Evolutionary conservation across 1,284 basidiomycete species (phyloP).

Genomic region (Cryptococcus sp.): DNA sequence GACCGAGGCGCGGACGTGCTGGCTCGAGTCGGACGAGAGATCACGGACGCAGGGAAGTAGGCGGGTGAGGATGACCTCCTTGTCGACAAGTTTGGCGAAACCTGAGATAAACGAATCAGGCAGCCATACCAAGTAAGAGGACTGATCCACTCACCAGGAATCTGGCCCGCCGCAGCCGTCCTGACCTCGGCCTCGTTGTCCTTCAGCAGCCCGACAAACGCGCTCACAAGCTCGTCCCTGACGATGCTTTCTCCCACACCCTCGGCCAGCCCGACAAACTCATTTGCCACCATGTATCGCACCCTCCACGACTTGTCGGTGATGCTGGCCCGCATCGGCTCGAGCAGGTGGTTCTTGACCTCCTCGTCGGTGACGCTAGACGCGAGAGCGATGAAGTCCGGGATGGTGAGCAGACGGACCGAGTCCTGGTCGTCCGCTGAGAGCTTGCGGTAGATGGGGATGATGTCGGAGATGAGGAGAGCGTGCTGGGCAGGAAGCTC

Average conservation of each 20-base stretch:
- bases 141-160: conserved; percentile 72
- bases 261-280: conserved; percentile 92
- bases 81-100: conserved; percentile 90
- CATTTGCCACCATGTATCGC: conserved; percentile 96
- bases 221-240: conserved; percentile 87
- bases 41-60: conserved; percentile 97
- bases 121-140: background rate
- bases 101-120: conserved; percentile 56
- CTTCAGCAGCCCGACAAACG: conserved; percentile 91
- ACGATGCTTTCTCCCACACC: conserved; percentile 88
- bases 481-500: conserved; percentile 64
- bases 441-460: conserved; percentile 91
- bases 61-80: conserved; percentile 87
- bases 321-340: conserved; percentile 81
- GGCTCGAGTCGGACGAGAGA: conserved; percentile 86
- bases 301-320: conserved; percentile 98
- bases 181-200: conserved; percentile 99
- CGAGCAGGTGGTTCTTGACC: conserved; percentile 85
- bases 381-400: conserved; percentile 91
- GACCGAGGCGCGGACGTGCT: conserved; percentile 95
- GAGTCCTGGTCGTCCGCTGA: conserved; percentile 98
- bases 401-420: conserved; percentile 90
- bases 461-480: conserved; percentile 72
- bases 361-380: conserved; percentile 78
- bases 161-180: conserved; percentile 91